These are phyloP conservation scores for Fusarium mexicanum DNA, from an alignment of 2,329 filamentous ascomycete species.

Conservation along the genomic window DNA sequence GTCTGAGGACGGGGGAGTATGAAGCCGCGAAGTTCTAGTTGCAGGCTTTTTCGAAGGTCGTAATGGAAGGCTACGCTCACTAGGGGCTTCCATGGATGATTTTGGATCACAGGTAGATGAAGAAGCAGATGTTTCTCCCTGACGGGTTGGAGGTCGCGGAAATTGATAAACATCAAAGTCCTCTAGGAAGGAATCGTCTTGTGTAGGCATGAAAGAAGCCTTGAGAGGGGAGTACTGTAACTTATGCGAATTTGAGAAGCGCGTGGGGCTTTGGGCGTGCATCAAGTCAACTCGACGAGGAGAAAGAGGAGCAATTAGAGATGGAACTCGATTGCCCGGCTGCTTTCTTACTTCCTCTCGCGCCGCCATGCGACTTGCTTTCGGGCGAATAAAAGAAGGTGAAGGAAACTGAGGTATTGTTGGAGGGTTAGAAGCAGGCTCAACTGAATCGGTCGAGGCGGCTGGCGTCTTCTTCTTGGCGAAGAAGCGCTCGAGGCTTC, in stretches of 20 bases:
- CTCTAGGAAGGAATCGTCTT: conserved; percentile 39
- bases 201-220: conserved; percentile 41
- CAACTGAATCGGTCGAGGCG: conserved; percentile 38
- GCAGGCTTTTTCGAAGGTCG: conserved; percentile 38
- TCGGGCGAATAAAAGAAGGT: conserved; percentile 66
- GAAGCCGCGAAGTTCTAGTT: conserved; percentile 36
- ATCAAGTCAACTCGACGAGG: conserved; percentile 28
- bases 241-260: conserved; percentile 21
- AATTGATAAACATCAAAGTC: conserved; percentile 52
- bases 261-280: conserved; percentile 16
- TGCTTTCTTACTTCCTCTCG: conserved; percentile 57
- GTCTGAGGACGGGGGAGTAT: conserved; percentile 50
- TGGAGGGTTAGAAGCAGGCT: conserved; percentile 32
- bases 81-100: conserved; percentile 36
- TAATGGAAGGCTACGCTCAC: conserved; percentile 41
- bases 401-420: conserved; percentile 57
- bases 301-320: conserved; percentile 35
- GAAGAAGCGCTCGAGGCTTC: conserved; percentile 63
- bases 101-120: conserved; percentile 37
- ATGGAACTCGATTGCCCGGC: conserved; percentile 44
- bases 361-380: conserved; percentile 64
- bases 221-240: conserved; percentile 35
- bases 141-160: conserved; percentile 47
- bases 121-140: conserved; percentile 38
- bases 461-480: conserved; percentile 52